Percentiles rank a stretch among this genome's conserved stretches.
Evolutionary conservation across 805 yeast genomes (phyloP).

Genomic region (Starmerella floris): DNA sequence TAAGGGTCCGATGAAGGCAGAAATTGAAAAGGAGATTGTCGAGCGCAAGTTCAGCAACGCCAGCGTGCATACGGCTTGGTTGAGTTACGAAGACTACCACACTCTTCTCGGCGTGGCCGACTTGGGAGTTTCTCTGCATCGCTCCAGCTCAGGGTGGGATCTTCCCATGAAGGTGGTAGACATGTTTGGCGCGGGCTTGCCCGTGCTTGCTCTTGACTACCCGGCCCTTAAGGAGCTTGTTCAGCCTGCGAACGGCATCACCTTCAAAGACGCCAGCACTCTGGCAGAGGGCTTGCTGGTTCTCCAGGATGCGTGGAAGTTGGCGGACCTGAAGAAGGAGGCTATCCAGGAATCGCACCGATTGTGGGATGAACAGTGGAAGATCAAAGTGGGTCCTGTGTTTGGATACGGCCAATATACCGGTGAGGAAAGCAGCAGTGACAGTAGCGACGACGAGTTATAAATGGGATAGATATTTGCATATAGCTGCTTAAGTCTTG

Average conservation of each 20-base stretch:
- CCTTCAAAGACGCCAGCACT: conserved; percentile 34
- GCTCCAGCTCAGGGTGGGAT: conserved; percentile 85
- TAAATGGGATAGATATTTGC: background rate
- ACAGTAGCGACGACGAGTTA: conserved; percentile 13
- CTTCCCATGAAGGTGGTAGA: conserved; percentile 96
- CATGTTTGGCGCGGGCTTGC: conserved; percentile 90
- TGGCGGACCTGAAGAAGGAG: conserved; percentile 42
- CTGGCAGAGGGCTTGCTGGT: conserved; percentile 35
- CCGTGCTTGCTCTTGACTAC: conserved; percentile 68
- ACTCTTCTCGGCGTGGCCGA: conserved; percentile 62
- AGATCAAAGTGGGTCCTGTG: conserved; percentile 33
- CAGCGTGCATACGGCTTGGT: conserved; percentile 57
- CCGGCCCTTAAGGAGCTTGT: conserved; percentile 72
- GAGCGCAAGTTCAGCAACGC: conserved; percentile 36
- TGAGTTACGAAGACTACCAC: conserved; percentile 68
- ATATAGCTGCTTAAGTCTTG: too few relatives aligned
- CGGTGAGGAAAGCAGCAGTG: conserved; percentile 19
- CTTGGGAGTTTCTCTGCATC: conserved; percentile 77
- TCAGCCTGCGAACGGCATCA: conserved; percentile 56
- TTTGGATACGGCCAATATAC: conserved; percentile 29
- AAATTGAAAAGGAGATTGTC: conserved; percentile 39
- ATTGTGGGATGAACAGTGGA: conserved; percentile 76
- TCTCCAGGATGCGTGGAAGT: conserved; percentile 24
- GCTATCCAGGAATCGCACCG: conserved; percentile 56
- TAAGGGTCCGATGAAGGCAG: conserved; percentile 68